Evolutionary conservation across 2,329 filamentous ascomycete genomes (phyloP).

Genomic region (Orbilia ellipsospora): DNA sequence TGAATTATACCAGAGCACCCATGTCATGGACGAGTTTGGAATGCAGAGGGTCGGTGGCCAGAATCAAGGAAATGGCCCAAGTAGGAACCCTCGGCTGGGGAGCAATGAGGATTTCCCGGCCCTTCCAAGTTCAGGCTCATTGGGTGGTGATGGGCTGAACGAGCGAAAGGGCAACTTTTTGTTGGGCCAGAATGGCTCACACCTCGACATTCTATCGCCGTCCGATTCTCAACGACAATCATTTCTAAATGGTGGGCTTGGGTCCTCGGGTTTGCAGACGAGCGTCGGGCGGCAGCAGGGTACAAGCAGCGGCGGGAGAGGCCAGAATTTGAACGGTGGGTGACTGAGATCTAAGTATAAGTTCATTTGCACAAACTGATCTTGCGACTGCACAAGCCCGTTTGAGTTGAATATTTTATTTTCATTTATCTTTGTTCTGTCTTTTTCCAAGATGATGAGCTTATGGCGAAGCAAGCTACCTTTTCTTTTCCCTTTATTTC

Average conservation of each 20-base stretch:
- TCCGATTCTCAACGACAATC: constrained; percentile 45
- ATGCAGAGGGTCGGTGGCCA: constrained; percentile 47
- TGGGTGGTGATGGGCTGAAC: constrained; percentile 27
- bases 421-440: not conserved
- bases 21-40: constrained; percentile 47
- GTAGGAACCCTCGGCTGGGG: constrained; percentile 45
- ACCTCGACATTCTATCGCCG: constrained; percentile 48
- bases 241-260: constrained; percentile 33
- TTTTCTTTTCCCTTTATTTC: not conserved
- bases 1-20: constrained; percentile 43
- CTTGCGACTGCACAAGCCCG: too few relatives aligned
- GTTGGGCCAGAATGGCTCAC: constrained; percentile 31
- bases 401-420: too few relatives aligned
- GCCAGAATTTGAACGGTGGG: constrained; percentile 44
- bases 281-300: constrained; percentile 30
- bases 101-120: constrained; percentile 47
- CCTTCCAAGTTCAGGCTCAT: constrained; percentile 33
- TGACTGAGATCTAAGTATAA: not conserved
- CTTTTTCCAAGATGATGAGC: not conserved
- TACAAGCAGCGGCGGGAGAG: constrained; percentile 4
- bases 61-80: constrained; percentile 29
- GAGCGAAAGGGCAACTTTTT: constrained; percentile 40
- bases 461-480: too few relatives aligned
- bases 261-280: constrained; percentile 29
- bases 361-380: too few relatives aligned